These are phyloP conservation scores for Fulvia fulva DNA, from an alignment of 2,329 filamentous ascomycete species.

Conservation along the genomic window DNA sequence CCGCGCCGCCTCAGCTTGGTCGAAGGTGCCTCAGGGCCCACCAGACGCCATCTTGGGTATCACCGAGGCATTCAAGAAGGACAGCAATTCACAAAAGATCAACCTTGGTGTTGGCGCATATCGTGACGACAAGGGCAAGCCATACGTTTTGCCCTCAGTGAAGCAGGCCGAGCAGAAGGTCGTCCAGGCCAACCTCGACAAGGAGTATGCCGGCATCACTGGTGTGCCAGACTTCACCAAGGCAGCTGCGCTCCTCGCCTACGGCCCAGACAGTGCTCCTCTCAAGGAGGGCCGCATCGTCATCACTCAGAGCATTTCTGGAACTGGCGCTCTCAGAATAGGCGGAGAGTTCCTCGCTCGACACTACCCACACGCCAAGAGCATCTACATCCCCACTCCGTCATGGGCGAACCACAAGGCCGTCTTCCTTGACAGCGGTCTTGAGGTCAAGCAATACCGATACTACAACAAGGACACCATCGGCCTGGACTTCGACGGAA, in stretches of 20 bases:
- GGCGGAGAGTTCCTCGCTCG: conserved; percentile 88
- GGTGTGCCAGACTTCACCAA: conserved; percentile 92
- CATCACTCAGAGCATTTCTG: conserved; percentile 97
- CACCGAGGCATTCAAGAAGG: conserved; percentile 98
- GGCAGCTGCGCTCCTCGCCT: conserved; percentile 85
- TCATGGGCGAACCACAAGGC: conserved; percentile 98
- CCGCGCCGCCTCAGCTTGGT: conserved; percentile 77
- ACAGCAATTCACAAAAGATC: conserved; percentile 91
- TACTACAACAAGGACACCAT: conserved; percentile 99
- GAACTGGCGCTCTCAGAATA: conserved; percentile 91
- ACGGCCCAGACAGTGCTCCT: conserved; percentile 73
- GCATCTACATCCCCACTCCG: conserved; percentile 92
- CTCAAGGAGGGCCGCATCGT: conserved; percentile 72
- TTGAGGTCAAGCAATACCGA: conserved; percentile 89
- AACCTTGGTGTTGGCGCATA: conserved; percentile 98
- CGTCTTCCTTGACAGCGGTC: conserved; percentile 88
- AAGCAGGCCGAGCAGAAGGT: conserved; percentile 84
- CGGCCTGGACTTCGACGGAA: conserved; percentile 92
- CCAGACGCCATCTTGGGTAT: conserved; percentile 77
- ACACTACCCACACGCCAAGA: conserved; percentile 87
- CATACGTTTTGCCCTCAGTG: conserved; percentile 93
- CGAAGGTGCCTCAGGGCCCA: conserved; percentile 87
- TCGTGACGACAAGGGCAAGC: conserved; percentile 96
- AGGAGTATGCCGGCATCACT: conserved; percentile 97
- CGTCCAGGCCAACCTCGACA: conserved; percentile 73